Evolutionary conservation across 2,329 filamentous ascomycete genomes (phyloP), one percentile per base, ranked within the genome.

Genomic region (Fusarium phyllophilum): DNA sequence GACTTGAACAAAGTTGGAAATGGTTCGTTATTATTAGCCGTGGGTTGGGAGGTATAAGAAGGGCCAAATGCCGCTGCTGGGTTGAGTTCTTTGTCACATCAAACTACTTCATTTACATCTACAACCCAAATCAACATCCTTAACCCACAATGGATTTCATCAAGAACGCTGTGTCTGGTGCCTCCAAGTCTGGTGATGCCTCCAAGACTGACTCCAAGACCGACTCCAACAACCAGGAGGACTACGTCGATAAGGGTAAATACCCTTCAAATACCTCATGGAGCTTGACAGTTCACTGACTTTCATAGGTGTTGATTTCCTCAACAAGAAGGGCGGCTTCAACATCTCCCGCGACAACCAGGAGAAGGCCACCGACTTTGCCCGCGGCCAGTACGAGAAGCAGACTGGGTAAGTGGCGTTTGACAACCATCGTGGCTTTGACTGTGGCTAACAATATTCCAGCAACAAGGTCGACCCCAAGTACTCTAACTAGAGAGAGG

Each of bases 201-300:
- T 61, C 74, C 55, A 57, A 73, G 49, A 45, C 33, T 34, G 33
- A 13, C n/a, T 29, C 44, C 41, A 42, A 44, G 9, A 45, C 33
- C 36, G 34, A 14, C 48, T 11, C 45, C 46, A 33, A 49, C 5
- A 56, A 36, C 71, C 20, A 79, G 36, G 83, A 79, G 34, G 83
- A 85, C 72, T 83, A 83, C 66, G 74, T 79, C 5, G 83, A 84
- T 75, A 84, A 83, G 80, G 82, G 83, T 84, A 68, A 29, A 75
- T 45, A 10, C n/a, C 2, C 7, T 6, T 6, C 10, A 31, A 33
- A 17, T 51, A 3, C 12, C 41, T n/a, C 4, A 20, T 22, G 4
- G 9, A 1, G 2, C 8, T 33, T 10, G 8, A n/a, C 8, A 10
- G 3, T 2, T 10, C 33, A 33, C 34, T 68, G 11, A 68, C 24